A percentile compares a stretch with the other conserved stretches of the same genome.
These are phyloP conservation scores for Cinnamomum chago DNA, from an alignment of 164 flowering plant genomes.

Conservation along the genomic window DNA sequence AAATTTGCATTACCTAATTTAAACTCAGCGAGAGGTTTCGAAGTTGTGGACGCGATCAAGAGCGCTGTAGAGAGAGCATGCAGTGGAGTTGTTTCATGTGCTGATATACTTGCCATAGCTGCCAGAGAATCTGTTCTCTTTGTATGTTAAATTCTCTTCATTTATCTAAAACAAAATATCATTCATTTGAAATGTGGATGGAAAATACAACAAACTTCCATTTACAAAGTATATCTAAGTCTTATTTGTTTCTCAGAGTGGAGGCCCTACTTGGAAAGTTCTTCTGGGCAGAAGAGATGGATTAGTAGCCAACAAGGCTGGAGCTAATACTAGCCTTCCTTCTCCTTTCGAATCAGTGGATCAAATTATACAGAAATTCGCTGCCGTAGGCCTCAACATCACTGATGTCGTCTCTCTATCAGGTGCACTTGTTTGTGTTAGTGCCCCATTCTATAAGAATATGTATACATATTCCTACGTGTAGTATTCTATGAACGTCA, in stretches of 20 bases:
- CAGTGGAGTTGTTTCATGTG: constrained; percentile 76
- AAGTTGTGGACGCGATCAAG: constrained; percentile 68
- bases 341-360: constrained; percentile 44
- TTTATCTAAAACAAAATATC: background rate
- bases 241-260: constrained; percentile 41
- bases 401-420: constrained; percentile 73
- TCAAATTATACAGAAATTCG: constrained; percentile 45
- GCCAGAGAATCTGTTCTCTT: constrained; percentile 62
- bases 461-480: no score
- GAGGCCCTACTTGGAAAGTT: constrained; percentile 75
- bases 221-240: background rate
- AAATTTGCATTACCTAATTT: constrained; percentile 49
- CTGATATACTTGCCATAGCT: constrained; percentile 76
- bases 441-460: no score
- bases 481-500: no score
- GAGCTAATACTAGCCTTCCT: constrained; percentile 51
- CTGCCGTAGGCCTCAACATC: constrained; percentile 45
- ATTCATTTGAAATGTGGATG: no score
- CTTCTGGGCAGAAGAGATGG: constrained; percentile 75
- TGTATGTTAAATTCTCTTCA: constrained; percentile 22
- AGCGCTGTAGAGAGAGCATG: constrained; percentile 60
- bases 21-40: constrained; percentile 72
- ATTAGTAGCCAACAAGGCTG: constrained; percentile 46
- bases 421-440: constrained; percentile 30
- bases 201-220: no score